Base-by-base conservation (phyloP, 768 basidiomycete species). In the Galerina sulciceps region DNA sequence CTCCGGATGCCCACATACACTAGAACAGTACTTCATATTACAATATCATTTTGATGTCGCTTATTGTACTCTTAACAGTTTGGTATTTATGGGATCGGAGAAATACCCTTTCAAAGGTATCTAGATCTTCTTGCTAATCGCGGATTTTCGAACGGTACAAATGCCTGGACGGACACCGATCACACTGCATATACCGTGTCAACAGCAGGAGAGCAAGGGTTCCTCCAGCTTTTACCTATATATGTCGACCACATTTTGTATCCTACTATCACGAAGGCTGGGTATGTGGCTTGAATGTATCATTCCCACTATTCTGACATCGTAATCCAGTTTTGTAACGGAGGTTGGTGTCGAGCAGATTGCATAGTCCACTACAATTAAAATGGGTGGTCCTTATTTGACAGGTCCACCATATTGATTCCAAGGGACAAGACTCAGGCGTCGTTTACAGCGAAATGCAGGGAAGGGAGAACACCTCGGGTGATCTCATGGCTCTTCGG, bases 361-460 rank as follows among this genome's bases (percentile, higher is more conserved):
- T 23, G 45, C 17, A 11, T 37, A 6, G 18, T 14, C 50, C 8
- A 20, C 50, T 35, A 34, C 41, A 46, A 44, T 35, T 13, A 34
- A 40, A 55, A 6, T 17, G 34, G 22, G 18, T 47, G 36, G 18
- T 26, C 36, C 22, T 51, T n/a, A n/a, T 41, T 44, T 18, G 45
- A 11, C 63, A 93, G 91, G 89, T 99, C n/a, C 93, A 98, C 72
- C 94, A 98, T 73, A 87, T 99, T 63, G 91, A 99, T 71, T 84
- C 84, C 2, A 87, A 92, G 68, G 96, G 94, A 8, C 86, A 96
- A 65, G 86, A 99, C 68, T 91, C 93, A 14, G 97, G 97, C 37
- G 97, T 99, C 1, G 96, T 99, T 10, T 98, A 97, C 73, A 91
- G 90, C 68, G 92, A 95, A 76, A 97, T 97, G 95, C 93, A 96